Percentiles rank a stretch among this genome's conserved stretches.
phyloP scores from a whole-genome alignment of 192 early-diverging fungal genomes.

The Pecoramyces ruminantium region DNA sequence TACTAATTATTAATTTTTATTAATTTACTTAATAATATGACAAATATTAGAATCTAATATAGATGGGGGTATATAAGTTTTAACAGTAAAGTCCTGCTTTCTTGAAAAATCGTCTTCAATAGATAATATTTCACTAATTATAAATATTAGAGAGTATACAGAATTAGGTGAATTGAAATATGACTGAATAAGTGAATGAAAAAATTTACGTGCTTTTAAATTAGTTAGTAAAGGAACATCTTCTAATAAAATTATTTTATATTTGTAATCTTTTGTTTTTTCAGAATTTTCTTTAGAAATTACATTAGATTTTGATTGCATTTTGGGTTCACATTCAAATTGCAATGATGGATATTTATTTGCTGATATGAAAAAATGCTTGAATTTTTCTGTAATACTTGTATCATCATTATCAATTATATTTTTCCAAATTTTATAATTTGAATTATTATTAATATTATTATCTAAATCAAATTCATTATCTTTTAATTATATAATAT shows the following conservation, averaged over 20 bases:
- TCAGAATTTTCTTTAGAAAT: too few species aligned
- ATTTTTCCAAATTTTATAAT: neutral
- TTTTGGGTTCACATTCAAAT: neutral
- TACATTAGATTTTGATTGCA: neutral
- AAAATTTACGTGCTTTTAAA: neutral
- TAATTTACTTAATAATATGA: neutral
- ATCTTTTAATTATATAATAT: neutral
- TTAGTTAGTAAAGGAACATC: neutral
- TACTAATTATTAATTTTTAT: too few species aligned
- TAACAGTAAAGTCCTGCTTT: neutral
- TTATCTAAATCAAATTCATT: neutral
- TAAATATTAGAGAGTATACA: neutral
- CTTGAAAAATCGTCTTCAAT: neutral
- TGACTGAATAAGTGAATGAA: neutral
- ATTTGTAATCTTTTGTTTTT: neutral
- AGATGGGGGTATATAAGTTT: neutral
- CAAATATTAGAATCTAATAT: neutral
- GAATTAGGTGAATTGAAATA: neutral
- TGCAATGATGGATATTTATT: neutral
- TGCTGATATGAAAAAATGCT: neutral
- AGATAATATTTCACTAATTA: neutral
- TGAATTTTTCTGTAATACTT: neutral
- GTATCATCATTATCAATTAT: neutral
- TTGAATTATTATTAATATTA: neutral
- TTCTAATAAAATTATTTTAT: neutral